Percentiles rank a stretch among this genome's conserved stretches.
phyloP scores from a whole-genome alignment of 441 rosid species.

The Gossypium davidsonii region DNA sequence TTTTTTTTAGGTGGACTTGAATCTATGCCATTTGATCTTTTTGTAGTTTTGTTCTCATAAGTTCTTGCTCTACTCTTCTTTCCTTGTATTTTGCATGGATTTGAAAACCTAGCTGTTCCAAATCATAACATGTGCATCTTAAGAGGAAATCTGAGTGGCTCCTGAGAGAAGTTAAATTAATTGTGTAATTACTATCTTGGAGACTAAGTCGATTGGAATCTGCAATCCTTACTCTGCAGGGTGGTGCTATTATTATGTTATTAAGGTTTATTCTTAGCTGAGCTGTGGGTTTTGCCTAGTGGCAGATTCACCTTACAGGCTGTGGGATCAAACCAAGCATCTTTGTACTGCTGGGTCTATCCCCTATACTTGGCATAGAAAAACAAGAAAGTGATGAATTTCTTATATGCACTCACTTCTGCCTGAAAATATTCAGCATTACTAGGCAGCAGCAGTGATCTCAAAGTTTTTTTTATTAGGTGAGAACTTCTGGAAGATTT shows the following conservation, averaged over 20 bases:
- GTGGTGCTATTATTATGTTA: not conserved
- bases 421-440: constrained; percentile 4
- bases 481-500: constrained; percentile 92
- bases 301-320: not conserved
- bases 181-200: not conserved
- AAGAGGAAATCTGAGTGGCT: not conserved
- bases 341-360: not conserved
- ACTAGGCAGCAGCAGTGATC: not conserved
- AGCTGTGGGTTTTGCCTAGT: not conserved
- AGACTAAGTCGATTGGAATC: not conserved
- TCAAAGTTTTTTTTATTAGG: constrained; percentile 37
- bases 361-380: not conserved
- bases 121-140: not conserved
- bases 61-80: not conserved
- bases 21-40: not conserved
- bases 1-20: not conserved
- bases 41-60: not conserved
- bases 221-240: not conserved
- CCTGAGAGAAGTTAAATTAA: not conserved
- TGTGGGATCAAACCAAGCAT: not conserved
- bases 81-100: not conserved
- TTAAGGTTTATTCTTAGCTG: not conserved
- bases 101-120: not conserved
- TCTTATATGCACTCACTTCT: not conserved
- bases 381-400: not conserved